Base-by-base conservation (phyloP, 2,329 filamentous ascomycete genomes). In the Cordyceps tenuipes region DNA sequence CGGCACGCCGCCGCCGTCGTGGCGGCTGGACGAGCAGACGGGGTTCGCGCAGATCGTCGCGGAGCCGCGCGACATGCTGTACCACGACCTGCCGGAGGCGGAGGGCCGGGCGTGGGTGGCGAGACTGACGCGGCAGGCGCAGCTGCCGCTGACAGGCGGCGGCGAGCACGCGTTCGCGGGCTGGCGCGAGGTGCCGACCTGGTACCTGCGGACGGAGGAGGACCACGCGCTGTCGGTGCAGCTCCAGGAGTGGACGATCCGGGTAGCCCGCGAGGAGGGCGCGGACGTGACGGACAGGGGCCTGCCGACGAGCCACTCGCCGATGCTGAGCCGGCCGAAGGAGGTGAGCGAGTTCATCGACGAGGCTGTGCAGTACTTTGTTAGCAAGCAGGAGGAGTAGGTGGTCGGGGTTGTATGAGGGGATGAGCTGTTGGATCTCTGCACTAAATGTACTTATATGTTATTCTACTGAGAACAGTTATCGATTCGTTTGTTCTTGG, bases 141-240 rank as follows among this genome's bases (percentile, higher is more conserved):
- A 79, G 8, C 77, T 76, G 52, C 65, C 77, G 0, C 64, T 80
- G n/a, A 74, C 72, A 4, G 75, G 78, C 41, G 79, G 76, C 0
- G 73, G 73, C 0, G 76, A 81, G 61, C 60, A 71, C 51, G 62
- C 70, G 0, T 79, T 81, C 61, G 68, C 74, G 0, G 79, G 77
- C 0, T 82, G 79, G 78, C 65, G 65, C 61, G 77, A 80, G 46
- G 75, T 79, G 44, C 77, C 77, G 0, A 63, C 66, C 1, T 80
- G 77, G 77, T 79, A 76, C 63, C 64, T 82, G 2, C 73, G 70
- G 0, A 78, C 77, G 0, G 63, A 64, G 0, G 70, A 78, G 59
- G 78, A 82, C 62, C 66, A 63, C 6, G 72, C 69, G 0, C 61
- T 77, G 34, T 76, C 79, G 0, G 66, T 74, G 0, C 64, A 71